Percentiles rank a stretch among this genome's conserved stretches.
Evolutionary conservation across 2,329 filamentous ascomycete genomes (phyloP).

Genomic region (Mycosphaerella sp.): DNA sequence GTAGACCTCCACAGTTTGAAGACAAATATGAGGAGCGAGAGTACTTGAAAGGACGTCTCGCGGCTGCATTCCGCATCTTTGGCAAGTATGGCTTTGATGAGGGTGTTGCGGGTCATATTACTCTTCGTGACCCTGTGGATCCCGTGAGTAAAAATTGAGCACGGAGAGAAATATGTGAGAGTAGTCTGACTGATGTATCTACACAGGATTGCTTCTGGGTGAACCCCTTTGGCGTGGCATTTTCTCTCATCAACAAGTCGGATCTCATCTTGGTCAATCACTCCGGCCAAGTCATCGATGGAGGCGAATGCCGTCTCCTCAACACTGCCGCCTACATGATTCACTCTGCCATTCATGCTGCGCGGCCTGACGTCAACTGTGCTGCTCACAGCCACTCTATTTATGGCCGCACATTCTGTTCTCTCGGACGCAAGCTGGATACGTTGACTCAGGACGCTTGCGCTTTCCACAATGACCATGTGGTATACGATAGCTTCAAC

Average conservation of each 20-base stretch:
- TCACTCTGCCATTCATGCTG: conserved; percentile 38
- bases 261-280: conserved; percentile 44
- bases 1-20: conserved; percentile 31
- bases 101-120: conserved; percentile 40
- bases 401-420: conserved; percentile 41
- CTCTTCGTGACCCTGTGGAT: conserved; percentile 34
- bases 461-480: conserved; percentile 39
- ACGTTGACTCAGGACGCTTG: conserved; percentile 42
- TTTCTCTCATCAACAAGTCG: conserved; percentile 39
- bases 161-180: background rate
- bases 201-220: conserved; percentile 31
- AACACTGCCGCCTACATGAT: conserved; percentile 46
- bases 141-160: conserved; percentile 12
- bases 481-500: conserved; percentile 41
- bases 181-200: background rate
- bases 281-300: conserved; percentile 39
- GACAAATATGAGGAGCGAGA: conserved; percentile 37
- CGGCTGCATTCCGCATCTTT: conserved; percentile 42
- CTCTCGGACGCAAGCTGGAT: conserved; percentile 40
- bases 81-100: conserved; percentile 38
- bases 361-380: conserved; percentile 41
- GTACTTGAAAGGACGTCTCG: conserved; percentile 41
- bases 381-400: conserved; percentile 43
- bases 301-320: conserved; percentile 35
- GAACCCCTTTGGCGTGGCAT: conserved; percentile 39